These are phyloP conservation scores for Ustilaginoidea virens DNA, from an alignment of 2,329 filamentous ascomycete species.

Conservation along the genomic window DNA sequence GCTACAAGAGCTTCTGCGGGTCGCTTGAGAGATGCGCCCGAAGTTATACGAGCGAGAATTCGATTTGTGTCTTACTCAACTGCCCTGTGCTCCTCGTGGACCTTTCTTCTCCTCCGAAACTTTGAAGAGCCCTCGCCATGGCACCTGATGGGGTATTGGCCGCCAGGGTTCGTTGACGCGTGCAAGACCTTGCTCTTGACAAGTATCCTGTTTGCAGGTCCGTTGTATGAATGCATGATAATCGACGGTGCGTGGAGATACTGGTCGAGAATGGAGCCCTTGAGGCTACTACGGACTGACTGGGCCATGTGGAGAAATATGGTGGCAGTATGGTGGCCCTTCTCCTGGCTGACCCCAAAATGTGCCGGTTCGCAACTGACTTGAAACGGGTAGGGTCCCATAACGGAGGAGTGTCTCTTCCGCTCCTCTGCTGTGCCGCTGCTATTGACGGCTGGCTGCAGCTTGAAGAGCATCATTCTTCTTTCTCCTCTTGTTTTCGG, in stretches of 20 bases:
- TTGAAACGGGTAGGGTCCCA: constrained; percentile 48
- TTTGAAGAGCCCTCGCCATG: constrained; percentile 18
- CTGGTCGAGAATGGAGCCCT: no score
- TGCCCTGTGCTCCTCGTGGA: constrained; percentile 47
- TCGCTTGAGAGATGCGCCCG: constrained; percentile 73
- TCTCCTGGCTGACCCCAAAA: neutral
- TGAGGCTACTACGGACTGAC: constrained; percentile 47
- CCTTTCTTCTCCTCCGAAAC: constrained; percentile 43
- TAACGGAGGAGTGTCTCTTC: constrained; percentile 91
- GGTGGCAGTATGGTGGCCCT: constrained; percentile 48
- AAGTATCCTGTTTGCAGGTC: constrained; percentile 64
- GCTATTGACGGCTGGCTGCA: constrained; percentile 54
- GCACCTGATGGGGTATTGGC: constrained; percentile 69
- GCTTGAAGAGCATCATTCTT: constrained; percentile 50
- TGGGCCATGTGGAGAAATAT: constrained; percentile 81
- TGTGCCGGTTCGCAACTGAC: constrained; percentile 2
- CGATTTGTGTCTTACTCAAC: constrained; percentile 67
- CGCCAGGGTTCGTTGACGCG: constrained; percentile 50
- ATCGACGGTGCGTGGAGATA: no score
- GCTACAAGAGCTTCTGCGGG: constrained; percentile 65
- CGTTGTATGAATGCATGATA: constrained; percentile 65
- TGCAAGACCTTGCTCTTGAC: constrained; percentile 53
- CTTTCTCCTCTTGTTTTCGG: constrained; percentile 81
- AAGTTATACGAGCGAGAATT: constrained; percentile 77
- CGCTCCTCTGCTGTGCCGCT: constrained; percentile 74